These are phyloP conservation scores for Symbiodinium pilosum DNA, from an alignment of 73 alveolate species.

Conservation along the genomic window DNA sequence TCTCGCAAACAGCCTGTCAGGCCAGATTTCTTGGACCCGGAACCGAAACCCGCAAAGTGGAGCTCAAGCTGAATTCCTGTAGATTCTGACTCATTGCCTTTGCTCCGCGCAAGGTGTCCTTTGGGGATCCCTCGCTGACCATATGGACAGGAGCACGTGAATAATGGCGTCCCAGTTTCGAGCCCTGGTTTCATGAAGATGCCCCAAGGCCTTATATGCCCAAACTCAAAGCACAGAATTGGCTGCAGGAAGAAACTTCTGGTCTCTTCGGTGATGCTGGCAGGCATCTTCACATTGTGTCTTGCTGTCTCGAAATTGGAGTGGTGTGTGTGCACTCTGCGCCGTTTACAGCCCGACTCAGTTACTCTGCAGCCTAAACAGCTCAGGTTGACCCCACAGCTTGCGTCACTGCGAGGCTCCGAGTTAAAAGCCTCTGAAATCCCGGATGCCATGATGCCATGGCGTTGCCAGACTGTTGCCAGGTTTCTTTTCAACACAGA, in stretches of 20 bases:
- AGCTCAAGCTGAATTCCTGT: too few relatives aligned
- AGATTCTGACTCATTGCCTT: too few relatives aligned
- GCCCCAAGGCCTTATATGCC: too few relatives aligned
- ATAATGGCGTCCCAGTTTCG: too few relatives aligned
- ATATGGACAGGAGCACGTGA: conserved; percentile 39
- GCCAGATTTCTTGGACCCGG: not conserved
- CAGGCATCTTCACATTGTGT: conserved; percentile 37
- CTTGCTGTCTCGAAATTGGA: too few relatives aligned
- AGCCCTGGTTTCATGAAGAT: not conserved
- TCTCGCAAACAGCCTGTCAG: conserved; percentile 61
- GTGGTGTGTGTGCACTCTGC: too few relatives aligned
- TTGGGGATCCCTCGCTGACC: conserved; percentile 83
- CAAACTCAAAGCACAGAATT: too few relatives aligned
- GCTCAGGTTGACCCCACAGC: conserved; percentile 35
- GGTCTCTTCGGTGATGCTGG: conserved; percentile 41
- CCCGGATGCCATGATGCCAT: not conserved
- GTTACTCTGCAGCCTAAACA: too few relatives aligned
- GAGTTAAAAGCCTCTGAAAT: not conserved
- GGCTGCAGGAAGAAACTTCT: conserved; percentile 33
- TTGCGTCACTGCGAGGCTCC: conserved; percentile 34
- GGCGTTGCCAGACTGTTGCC: not conserved
- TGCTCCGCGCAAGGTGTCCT: conserved; percentile 27
- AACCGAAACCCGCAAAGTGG: too few relatives aligned
- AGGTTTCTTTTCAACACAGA: conserved; percentile 63
- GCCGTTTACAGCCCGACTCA: too few relatives aligned